Evolutionary conservation across 2,329 filamentous ascomycete species (phyloP), one percentile per base, ranked within the genome.

Genomic region (Curvularia hawaiiensis): DNA sequence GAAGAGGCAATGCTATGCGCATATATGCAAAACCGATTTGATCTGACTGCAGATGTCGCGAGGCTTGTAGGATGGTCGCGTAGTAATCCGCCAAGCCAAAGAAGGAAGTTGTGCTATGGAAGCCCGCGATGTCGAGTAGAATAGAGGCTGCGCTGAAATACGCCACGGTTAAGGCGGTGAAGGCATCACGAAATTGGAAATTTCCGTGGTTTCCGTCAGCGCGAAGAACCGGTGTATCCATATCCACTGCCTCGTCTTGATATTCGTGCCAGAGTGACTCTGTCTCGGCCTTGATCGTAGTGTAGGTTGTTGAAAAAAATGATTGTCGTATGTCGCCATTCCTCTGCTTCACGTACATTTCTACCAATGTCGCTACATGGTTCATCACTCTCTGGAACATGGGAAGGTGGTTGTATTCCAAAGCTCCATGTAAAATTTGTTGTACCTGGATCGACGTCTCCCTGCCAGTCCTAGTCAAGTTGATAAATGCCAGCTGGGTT

Each of bases 1-100:
- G 66, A 2, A 74, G 48, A 18, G 71, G 70, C 8, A 65, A 64
- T 6, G 68, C 66, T 64, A 74, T 71, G 11, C 72, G 66, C 66
- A 72, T 74, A 35, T 69, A 72, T 31, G 70, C 67, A 48, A 64
- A 68, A 0, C 69, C 71, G 31, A 70, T 66, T 16, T 46, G 60
- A 16, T 62, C 39, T 4, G 60, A 57, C 4, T 63, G 51, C n/a
- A 72, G 46, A 49, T 64, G 68, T n/a, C 28, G 43, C 11, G 67
- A 64, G 12, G 61, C 66, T 12, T 68, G 54, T 14, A 74, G 22
- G 40, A 74, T 68, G 18, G 51, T 52, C n/a, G 43, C 35, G 24
- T 55, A 65, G 41, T 66, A 47, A 31, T 69, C 64, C 10, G 39
- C 58, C 16, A 60, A 49, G 22, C 65, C 58, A 1, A 50, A 18